phyloP scores from a whole-genome alignment of 768 basidiomycete species.

The Tricholoma furcatifolium region DNA sequence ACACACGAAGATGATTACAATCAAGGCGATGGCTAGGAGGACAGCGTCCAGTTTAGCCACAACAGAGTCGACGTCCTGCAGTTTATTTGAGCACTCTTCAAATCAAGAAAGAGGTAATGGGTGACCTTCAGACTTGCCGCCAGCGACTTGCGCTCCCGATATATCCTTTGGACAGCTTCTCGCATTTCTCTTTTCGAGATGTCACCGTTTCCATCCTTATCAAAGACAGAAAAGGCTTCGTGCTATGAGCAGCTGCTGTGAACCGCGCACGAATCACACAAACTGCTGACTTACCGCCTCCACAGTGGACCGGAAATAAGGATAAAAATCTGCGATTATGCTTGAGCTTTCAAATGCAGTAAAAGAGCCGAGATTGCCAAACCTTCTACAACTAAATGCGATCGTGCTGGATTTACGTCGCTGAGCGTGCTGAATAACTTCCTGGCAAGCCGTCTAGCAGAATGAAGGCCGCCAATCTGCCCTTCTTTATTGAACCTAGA shows the following conservation, averaged over 20 bases:
- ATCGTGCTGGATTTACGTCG: constrained; percentile 55
- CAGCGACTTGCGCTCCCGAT: constrained; percentile 72
- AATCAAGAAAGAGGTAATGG: neutral
- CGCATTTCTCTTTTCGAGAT: constrained; percentile 79
- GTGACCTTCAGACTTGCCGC: constrained; percentile 67
- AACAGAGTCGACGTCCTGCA: constrained; percentile 66
- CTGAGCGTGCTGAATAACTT: constrained; percentile 67
- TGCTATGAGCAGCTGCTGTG: constrained; percentile 37
- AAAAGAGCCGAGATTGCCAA: constrained; percentile 4
- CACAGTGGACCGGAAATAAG: constrained; percentile 69
- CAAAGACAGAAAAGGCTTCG: constrained; percentile 68
- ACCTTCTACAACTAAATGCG: constrained; percentile 70
- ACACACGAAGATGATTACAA: constrained; percentile 64
- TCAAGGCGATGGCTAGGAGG: constrained; percentile 53
- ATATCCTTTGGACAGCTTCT: constrained; percentile 78
- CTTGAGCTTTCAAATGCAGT: neutral
- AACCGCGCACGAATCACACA: neutral
- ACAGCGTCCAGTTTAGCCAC: constrained; percentile 81
- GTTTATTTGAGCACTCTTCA: neutral
- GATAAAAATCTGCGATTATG: constrained; percentile 60
- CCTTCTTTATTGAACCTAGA: constrained; percentile 56
- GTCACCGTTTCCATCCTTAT: constrained; percentile 83
- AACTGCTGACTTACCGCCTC: constrained; percentile 56
- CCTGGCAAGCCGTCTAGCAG: constrained; percentile 64
- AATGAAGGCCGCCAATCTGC: constrained; percentile 54